phyloP scores from a whole-genome alignment of 2,329 filamentous ascomycete species.

The Trichoderma sp. region DNA sequence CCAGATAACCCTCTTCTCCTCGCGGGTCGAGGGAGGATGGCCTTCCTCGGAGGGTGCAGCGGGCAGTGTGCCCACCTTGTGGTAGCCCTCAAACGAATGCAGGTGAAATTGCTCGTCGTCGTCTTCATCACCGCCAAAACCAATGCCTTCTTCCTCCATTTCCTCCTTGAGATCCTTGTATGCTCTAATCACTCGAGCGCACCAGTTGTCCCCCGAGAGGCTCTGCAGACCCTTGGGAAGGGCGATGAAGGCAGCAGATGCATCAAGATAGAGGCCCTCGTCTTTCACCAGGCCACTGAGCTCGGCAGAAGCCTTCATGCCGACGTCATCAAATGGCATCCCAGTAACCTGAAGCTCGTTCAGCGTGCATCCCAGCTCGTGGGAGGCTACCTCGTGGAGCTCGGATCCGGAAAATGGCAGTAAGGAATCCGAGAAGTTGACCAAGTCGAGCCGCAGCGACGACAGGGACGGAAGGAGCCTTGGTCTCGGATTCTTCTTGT shows the following conservation, averaged over 20 bases:
- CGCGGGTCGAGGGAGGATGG: conserved; percentile 46
- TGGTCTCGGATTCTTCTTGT: conserved; percentile 43
- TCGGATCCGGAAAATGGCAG: conserved; percentile 50
- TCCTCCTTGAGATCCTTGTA: conserved; percentile 41
- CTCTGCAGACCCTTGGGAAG: conserved; percentile 45
- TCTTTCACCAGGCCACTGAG: conserved; percentile 57
- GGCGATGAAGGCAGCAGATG: conserved; percentile 49
- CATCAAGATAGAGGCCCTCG: conserved; percentile 55
- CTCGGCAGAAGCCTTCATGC: conserved; percentile 51
- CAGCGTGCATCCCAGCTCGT: conserved; percentile 56
- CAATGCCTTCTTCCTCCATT: conserved; percentile 32
- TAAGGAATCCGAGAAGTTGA: conserved; percentile 55
- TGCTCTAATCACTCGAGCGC: conserved; percentile 50
- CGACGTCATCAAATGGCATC: conserved; percentile 53
- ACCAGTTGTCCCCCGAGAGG: conserved; percentile 46
- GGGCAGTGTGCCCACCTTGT: conserved; percentile 42
- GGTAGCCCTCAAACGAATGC: conserved; percentile 31
- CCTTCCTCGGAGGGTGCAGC: conserved; percentile 48
- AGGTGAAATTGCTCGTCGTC: conserved; percentile 38
- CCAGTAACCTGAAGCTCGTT: conserved; percentile 58
- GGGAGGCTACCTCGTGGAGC: conserved; percentile 56
- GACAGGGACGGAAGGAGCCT: conserved; percentile 52
- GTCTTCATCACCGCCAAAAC: conserved; percentile 33
- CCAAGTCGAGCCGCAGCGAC: conserved; percentile 55
- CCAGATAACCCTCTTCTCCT: conserved; percentile 53